phyloP scores from a whole-genome alignment of 805 yeast genomes.

The Saturnispora mendoncae region DNA sequence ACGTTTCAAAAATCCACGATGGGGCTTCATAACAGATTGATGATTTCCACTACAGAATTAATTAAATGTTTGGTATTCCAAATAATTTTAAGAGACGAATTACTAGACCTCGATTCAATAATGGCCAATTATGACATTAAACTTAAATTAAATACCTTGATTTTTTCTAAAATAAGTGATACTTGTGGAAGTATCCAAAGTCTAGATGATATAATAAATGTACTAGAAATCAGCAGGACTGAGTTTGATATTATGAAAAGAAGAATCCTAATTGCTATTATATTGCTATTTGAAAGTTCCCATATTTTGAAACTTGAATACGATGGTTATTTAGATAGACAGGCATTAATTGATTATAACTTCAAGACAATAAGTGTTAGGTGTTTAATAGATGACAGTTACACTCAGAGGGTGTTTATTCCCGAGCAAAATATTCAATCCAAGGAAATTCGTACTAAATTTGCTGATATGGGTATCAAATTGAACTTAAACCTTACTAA shows the following conservation, averaged over 20 bases:
- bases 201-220: neutral
- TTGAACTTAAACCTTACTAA: neutral
- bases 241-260: conserved; percentile 1
- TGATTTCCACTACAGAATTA: conserved; percentile 1
- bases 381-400: neutral
- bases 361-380: neutral
- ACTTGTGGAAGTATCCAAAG: conserved; percentile 8
- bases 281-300: neutral
- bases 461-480: neutral
- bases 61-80: conserved; percentile 4
- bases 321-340: conserved; percentile 4
- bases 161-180: neutral
- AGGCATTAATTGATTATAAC: neutral
- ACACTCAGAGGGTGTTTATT: too few relatives aligned
- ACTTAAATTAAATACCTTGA: neutral
- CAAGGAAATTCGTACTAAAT: neutral
- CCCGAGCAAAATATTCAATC: too few relatives aligned
- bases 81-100: neutral
- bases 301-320: neutral
- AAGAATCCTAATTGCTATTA: conserved; percentile 1
- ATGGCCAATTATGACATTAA: neutral
- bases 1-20: too few relatives aligned
- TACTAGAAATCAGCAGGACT: neutral
- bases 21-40: neutral
- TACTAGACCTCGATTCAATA: neutral